Conservation (phyloP, 2,329 filamentous ascomycete species). For the Alternaria metachromatica region DNA sequence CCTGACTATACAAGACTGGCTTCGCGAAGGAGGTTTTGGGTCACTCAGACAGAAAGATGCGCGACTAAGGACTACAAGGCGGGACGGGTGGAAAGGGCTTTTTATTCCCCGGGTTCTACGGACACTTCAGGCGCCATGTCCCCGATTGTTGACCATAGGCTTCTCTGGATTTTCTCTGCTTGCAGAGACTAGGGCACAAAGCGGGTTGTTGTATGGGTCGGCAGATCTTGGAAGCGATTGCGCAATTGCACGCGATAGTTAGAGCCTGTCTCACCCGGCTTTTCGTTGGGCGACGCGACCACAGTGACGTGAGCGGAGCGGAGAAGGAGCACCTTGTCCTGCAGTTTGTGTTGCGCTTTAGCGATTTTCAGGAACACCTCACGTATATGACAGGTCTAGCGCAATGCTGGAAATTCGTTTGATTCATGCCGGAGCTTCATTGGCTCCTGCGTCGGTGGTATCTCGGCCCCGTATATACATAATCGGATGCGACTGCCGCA, state of each 20-base stretch:
- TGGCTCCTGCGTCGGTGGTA: constrained; percentile 24
- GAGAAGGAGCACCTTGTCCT: constrained; percentile 1
- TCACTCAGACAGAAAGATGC: constrained; percentile 8
- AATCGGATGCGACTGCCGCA: constrained; percentile 10
- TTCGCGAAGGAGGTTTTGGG: neutral
- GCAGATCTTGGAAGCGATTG: constrained; percentile 46
- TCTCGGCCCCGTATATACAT: constrained; percentile 30
- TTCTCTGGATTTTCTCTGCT: constrained; percentile 13
- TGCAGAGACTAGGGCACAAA: constrained; percentile 26
- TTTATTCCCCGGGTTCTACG: constrained; percentile 18
- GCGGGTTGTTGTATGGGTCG: constrained; percentile 36
- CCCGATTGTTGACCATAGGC: constrained; percentile 16
- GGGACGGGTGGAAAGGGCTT: constrained; percentile 8
- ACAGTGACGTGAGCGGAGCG: constrained; percentile 17
- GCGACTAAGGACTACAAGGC: constrained; percentile 9
- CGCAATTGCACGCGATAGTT: constrained; percentile 47
- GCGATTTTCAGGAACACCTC: constrained; percentile 4
- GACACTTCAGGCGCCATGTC: neutral
- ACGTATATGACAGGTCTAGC: constrained; percentile 4
- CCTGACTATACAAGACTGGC: neutral
- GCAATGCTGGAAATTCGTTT: constrained; percentile 4
- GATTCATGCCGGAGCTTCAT: constrained; percentile 17
- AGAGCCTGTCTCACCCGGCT: constrained; percentile 14
- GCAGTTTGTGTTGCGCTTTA: neutral
- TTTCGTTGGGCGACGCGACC: constrained; percentile 1